These are phyloP conservation scores for Solanum rostratum DNA, from an alignment of 257 asterid genomes.

Conservation along the genomic window DNA sequence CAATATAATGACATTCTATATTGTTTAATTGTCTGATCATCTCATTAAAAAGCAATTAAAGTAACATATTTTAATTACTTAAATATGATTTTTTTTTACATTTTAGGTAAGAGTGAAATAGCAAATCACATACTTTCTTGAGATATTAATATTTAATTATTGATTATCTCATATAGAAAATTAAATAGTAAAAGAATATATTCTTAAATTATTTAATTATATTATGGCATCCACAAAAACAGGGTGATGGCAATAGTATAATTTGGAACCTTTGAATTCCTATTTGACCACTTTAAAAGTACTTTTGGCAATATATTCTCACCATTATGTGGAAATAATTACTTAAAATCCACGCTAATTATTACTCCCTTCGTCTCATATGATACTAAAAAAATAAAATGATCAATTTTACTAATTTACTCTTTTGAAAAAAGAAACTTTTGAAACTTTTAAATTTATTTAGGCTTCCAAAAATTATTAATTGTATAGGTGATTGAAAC, in stretches of 20 bases:
- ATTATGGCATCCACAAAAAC: not conserved
- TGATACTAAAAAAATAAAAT: no score
- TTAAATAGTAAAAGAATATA: not conserved
- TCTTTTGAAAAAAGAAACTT: no score
- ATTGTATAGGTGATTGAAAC: no score
- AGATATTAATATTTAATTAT: not conserved
- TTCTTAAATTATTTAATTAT: not conserved
- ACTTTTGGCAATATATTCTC: not conserved
- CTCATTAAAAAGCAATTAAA: not conserved
- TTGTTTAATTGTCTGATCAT: not conserved
- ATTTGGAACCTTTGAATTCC: not conserved
- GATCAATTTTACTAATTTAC: no score
- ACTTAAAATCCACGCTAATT: not conserved
- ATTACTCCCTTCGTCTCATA: no score
- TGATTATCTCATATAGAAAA: not conserved
- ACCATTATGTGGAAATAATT: not conserved
- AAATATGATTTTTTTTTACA: not conserved
- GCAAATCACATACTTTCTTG: not conserved
- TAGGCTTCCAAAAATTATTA: no score
- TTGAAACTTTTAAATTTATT: no score
- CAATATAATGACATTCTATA: not conserved
- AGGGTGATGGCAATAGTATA: not conserved
- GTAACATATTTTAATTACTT: not conserved
- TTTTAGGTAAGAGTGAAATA: not conserved
- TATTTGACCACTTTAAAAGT: not conserved